These are phyloP conservation scores for Fusarium bulbicola DNA, from an alignment of 2,329 filamentous ascomycete species.

Conservation along the genomic window DNA sequence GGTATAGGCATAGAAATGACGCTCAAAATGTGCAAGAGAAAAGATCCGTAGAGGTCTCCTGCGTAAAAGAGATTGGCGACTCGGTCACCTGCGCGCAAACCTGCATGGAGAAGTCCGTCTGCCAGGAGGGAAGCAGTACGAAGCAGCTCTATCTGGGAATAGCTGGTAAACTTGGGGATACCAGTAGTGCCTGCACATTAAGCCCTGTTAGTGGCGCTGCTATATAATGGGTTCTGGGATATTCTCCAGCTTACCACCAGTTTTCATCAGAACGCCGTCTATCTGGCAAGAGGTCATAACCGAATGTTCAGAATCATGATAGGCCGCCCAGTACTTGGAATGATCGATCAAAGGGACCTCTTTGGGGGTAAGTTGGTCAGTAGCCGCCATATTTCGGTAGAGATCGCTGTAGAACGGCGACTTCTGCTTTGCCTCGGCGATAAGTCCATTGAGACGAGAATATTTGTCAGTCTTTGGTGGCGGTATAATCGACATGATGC, in stretches of 20 bases:
- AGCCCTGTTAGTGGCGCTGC: accelerated
- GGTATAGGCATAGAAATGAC: not conserved
- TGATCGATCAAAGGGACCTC: not conserved
- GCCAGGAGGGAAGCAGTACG: not conserved
- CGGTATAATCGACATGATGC: not conserved
- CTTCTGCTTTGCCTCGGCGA: not conserved
- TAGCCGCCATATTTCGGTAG: not conserved
- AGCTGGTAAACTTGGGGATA: not conserved
- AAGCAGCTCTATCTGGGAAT: not conserved
- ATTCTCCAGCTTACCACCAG: not conserved
- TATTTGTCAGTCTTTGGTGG: not conserved
- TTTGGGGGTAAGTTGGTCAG: not conserved
- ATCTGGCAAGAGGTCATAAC: not conserved
- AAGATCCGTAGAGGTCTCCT: not conserved
- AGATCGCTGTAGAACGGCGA: not conserved
- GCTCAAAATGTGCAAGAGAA: not conserved
- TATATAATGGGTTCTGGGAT: accelerated
- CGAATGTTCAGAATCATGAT: not conserved
- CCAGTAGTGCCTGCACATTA: not conserved
- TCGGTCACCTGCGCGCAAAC: not conserved
- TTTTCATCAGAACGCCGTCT: not conserved
- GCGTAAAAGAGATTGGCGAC: not conserved
- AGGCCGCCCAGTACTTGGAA: not conserved
- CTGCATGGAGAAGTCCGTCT: not conserved
- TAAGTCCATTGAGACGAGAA: not conserved